Evolutionary conservation across 495 filamentous ascomycete species (phyloP).

Genomic region (Talaromyces nanjingensis): DNA sequence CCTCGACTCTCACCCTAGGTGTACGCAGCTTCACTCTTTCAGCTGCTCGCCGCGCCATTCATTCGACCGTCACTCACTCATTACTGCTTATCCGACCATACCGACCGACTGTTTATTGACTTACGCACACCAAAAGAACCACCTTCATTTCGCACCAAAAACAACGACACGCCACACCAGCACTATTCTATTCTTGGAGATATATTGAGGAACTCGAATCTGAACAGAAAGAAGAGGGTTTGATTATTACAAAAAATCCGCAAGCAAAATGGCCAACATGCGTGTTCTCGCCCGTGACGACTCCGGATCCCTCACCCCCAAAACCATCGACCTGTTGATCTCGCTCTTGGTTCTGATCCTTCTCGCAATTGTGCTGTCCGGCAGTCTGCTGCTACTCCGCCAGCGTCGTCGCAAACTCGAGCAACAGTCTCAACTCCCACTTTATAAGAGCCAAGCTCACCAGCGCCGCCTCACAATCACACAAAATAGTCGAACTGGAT

Average conservation of each 20-base stretch:
- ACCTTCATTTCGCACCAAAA: background rate
- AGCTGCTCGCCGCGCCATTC: constrained; percentile 54
- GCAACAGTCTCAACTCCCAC: constrained; percentile 43
- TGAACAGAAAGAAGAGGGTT: background rate
- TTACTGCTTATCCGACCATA: constrained; percentile 12
- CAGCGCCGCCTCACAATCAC: constrained; percentile 64
- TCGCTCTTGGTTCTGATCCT: constrained; percentile 70
- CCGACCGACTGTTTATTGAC: background rate
- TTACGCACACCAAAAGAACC: constrained; percentile 1
- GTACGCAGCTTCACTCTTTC: constrained; percentile 87
- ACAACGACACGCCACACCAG: background rate
- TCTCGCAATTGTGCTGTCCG: constrained; percentile 57
- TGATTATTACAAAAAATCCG: background rate
- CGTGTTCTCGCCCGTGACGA: constrained; percentile 45
- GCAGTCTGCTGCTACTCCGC: constrained; percentile 62
- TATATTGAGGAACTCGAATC: background rate
- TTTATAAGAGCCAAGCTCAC: constrained; percentile 48
- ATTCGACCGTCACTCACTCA: constrained; percentile 24
- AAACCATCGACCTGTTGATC: constrained; percentile 69
- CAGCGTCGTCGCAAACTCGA: constrained; percentile 48
- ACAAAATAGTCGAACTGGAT: constrained; percentile 51
- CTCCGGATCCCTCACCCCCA: constrained; percentile 39
- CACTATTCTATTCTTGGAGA: background rate
- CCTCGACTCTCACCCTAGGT: constrained; percentile 27
- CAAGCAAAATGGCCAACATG: constrained; percentile 34